Conservation (phyloP, 495 filamentous ascomycete genomes). For the Aspergillus nanangensis region DNA sequence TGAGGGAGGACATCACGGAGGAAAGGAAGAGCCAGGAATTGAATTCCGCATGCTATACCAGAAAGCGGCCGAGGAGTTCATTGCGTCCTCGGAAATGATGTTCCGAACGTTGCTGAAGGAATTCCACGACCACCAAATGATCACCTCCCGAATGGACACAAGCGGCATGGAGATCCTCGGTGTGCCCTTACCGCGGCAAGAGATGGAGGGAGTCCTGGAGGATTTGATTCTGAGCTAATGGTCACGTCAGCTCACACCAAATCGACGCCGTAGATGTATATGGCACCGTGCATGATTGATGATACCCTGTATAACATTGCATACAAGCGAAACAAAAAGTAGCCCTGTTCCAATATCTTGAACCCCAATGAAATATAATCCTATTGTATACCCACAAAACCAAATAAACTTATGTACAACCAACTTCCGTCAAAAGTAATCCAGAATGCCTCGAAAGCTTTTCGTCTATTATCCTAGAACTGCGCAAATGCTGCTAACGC, state of each 20-base stretch:
- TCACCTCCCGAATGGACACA: slow-evolving; percentile 79
- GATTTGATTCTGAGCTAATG: slow-evolving; percentile 57
- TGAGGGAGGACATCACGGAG: slow-evolving; percentile 15
- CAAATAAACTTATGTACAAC: not conserved
- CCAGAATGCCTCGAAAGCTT: too few species aligned
- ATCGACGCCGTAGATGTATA: slow-evolving; percentile 3
- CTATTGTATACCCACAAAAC: too few species aligned
- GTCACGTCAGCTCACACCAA: slow-evolving; percentile 7
- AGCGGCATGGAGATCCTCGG: slow-evolving; percentile 80
- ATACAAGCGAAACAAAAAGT: not conserved
- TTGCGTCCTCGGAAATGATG: slow-evolving; percentile 92
- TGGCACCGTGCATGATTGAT: slow-evolving; percentile 4
- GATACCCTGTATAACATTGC: slow-evolving; percentile 32
- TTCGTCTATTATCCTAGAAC: too few species aligned
- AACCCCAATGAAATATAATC: too few species aligned
- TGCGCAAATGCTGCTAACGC: slow-evolving; percentile 68
- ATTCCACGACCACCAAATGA: slow-evolving; percentile 97
- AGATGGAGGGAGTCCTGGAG: slow-evolving; percentile 84
- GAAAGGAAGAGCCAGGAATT: slow-evolving; percentile 52
- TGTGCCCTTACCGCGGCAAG: slow-evolving; percentile 81
- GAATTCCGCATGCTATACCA: slow-evolving; percentile 91
- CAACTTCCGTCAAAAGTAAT: not conserved
- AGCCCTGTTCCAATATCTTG: not conserved
- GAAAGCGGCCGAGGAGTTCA: slow-evolving; percentile 93
- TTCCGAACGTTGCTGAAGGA: slow-evolving; percentile 93